Evolutionary conservation across 2,329 filamentous ascomycete species (phyloP), one percentile per base, ranked within the genome.

Genomic region (Talaromyces sp.): DNA sequence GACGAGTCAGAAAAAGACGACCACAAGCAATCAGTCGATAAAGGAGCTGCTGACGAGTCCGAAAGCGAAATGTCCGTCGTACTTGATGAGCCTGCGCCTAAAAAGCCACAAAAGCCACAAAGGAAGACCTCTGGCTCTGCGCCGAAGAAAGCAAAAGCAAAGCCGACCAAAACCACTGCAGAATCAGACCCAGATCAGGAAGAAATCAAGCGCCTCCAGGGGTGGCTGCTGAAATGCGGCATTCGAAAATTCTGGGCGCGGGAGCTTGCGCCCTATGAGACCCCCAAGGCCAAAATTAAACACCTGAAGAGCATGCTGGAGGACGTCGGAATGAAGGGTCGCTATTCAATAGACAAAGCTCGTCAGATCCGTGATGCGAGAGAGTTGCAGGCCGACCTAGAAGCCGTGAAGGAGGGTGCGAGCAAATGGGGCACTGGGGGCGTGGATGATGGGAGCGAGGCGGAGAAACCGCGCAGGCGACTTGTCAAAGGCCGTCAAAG

Each of bases 231-330:
- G 53, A 96, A 97, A 75, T 99, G 93, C 70, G 93, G 93, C 32
- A 86, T 97, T 60, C 89, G 92, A 58, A 98, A 97, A 73, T 85
- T 97, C 64, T 99, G 95, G 93, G 85, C 84, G 56, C 87, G 89
- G 65, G 92, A 97, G 75, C 82, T 99, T 30, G 91, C 91, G 73
- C 81, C 86, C 59, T 92, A 85, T 69, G 84, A 88, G 60, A 90
- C 93, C 27, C 72, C 83, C 4, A 89, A 87, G 63, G 91, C 86
- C 56, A 97, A 96, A 80, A 91, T 97, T 64, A 82, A 82, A 58
- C 91, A 97, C 72, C 81, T 99, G 8, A 91, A 86, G 71, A 78
- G 78, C 11, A 89, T 96, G 88, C 82, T 99, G 28, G 82, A 82
- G 36, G 92, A 96, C 32, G 81, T 87, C 4, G 95, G 93, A 36